A percentile compares a stretch with the other conserved stretches of the same genome.
Evolutionary conservation across 2,329 filamentous ascomycete species (phyloP).

Genomic region (Aspergillus quadricinctus): DNA sequence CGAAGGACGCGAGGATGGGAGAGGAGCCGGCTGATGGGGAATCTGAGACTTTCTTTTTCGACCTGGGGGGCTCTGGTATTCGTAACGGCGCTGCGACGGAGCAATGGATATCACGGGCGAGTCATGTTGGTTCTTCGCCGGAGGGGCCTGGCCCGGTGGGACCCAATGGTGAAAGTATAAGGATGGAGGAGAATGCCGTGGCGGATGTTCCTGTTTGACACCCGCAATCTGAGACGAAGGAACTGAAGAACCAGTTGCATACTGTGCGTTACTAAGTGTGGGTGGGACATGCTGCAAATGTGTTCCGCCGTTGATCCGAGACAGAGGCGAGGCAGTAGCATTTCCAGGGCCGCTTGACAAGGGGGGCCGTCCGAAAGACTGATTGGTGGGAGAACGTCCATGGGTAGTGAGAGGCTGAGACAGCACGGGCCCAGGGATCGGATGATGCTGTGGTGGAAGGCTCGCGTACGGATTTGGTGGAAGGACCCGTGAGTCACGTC

Average conservation of each 20-base stretch:
- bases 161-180: constrained; percentile 95
- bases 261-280: constrained; percentile 20
- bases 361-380: constrained; percentile 10
- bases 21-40: constrained; percentile 48
- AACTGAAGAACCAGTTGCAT: constrained; percentile 29
- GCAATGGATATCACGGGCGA: constrained; percentile 42
- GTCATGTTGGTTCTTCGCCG: constrained; percentile 62
- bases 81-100: constrained; percentile 49
- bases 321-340: constrained; percentile 9
- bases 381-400: constrained; percentile 10
- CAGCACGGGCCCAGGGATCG: constrained; percentile 13
- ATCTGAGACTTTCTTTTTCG: constrained; percentile 76
- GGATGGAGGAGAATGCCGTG: constrained; percentile 63
- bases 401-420: constrained; percentile 21
- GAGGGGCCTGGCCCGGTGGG: constrained; percentile 67
- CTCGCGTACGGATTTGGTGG: constrained; percentile 32
- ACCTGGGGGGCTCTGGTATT: constrained; percentile 66
- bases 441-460: constrained; percentile 13
- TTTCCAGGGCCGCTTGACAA: constrained; percentile 16
- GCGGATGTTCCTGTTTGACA: constrained; percentile 52
- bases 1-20: constrained; percentile 47
- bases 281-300: constrained; percentile 36
- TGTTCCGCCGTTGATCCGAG: constrained; percentile 38
- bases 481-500: constrained; percentile 20
- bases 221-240: constrained; percentile 52